Conservation (phyloP, 129 eudicot genomes). For the Centrapalus pauciflorus region DNA sequence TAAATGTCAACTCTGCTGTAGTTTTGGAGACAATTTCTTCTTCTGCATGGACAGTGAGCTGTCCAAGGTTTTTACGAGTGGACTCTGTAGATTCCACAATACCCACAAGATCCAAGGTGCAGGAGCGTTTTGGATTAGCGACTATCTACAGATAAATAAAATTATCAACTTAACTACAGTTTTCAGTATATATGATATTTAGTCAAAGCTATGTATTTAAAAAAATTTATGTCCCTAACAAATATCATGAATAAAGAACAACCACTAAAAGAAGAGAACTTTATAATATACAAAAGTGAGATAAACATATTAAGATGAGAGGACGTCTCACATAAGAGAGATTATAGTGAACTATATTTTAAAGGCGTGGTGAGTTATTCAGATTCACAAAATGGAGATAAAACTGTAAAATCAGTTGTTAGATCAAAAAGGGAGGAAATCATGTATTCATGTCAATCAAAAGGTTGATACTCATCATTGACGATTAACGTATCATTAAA, state of each 20-base stretch:
- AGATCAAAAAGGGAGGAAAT: constrained; percentile 2
- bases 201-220: constrained; percentile 3
- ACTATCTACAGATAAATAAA: constrained; percentile 55
- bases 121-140: constrained; percentile 50
- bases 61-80: constrained; percentile 45
- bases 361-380: background rate
- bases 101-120: constrained; percentile 58
- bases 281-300: background rate
- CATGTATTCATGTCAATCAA: background rate
- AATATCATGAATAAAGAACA: background rate
- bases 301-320: background rate
- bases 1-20: constrained; percentile 64
- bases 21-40: constrained; percentile 73
- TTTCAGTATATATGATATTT: background rate
- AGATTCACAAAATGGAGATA: background rate
- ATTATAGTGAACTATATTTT: constrained; percentile 7
- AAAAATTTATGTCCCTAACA: background rate
- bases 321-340: constrained; percentile 2
- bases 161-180: constrained; percentile 5
- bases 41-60: constrained; percentile 72
- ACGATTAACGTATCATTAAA: background rate
- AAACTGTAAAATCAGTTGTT: background rate
- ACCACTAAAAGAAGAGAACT: background rate
- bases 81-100: constrained; percentile 46
- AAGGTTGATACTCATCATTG: constrained; percentile 1